Percentiles rank a stretch among this genome's conserved stretches.
Evolutionary conservation across 805 yeast species (phyloP).

Genomic region (Tetrapisispora namnaoensis): DNA sequence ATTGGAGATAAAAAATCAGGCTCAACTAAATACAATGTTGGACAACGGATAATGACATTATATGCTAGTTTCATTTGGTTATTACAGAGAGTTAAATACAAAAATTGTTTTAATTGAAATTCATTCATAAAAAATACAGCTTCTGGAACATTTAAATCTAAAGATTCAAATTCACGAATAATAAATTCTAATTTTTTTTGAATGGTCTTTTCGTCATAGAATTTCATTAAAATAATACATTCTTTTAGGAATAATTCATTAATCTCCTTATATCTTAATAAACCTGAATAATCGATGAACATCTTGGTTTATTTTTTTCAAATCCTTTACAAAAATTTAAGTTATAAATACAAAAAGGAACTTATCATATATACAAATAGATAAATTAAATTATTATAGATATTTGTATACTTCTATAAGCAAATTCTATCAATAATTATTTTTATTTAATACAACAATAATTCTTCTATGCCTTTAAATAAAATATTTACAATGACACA

Average conservation of each 20-base stretch:
- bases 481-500: background rate
- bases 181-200: background rate
- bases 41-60: constrained; percentile 9
- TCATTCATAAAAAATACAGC: background rate
- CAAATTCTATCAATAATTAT: too few species aligned
- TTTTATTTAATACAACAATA: too few species aligned
- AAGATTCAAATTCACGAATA: background rate
- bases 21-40: constrained; percentile 15
- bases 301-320: constrained; percentile 2
- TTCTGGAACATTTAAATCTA: background rate
- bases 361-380: too few species aligned
- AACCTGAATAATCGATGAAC: constrained; percentile 20
- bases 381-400: too few species aligned
- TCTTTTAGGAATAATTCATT: constrained; percentile 9
- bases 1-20: background rate
- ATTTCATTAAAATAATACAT: constrained; percentile 3
- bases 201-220: background rate
- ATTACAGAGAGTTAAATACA: constrained; percentile 9
- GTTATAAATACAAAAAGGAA: too few species aligned
- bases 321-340: background rate
- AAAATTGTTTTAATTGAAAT: constrained; percentile 3
- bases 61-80: constrained; percentile 11
- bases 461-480: too few species aligned
- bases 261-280: constrained; percentile 10
- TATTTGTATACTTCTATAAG: background rate